These are phyloP conservation scores for Kodamaea alishanica DNA, from an alignment of 1,139 yeast genomes.

Conservation along the genomic window DNA sequence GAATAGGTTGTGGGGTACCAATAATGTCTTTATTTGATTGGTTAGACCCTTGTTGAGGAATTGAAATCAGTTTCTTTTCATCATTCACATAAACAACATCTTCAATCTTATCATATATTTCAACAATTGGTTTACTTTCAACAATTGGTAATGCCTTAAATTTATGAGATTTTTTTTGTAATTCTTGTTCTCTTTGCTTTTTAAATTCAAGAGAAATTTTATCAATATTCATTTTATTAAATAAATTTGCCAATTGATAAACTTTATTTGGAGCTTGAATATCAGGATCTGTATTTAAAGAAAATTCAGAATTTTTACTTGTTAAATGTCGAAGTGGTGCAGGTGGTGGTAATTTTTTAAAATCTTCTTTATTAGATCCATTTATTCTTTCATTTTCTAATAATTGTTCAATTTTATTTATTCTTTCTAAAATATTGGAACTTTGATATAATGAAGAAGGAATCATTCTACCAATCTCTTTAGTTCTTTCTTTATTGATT, in stretches of 20 bases:
- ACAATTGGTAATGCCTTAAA: constrained; percentile 75
- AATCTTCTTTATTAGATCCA: constrained; percentile 9
- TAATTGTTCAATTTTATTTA: constrained; percentile 27
- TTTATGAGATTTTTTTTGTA: constrained; percentile 56
- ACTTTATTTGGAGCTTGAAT: constrained; percentile 37
- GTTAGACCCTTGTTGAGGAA: constrained; percentile 20
- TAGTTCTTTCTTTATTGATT: constrained; percentile 13
- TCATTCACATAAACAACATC: constrained; percentile 67
- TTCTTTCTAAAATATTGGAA: constrained; percentile 23
- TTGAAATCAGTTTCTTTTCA: constrained; percentile 9
- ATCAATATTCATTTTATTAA: constrained; percentile 76
- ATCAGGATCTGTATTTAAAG: constrained; percentile 6
- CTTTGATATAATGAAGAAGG: constrained; percentile 23
- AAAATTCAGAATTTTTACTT: constrained; percentile 11
- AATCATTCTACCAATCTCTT: constrained; percentile 22
- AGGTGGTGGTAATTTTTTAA: constrained; percentile 15
- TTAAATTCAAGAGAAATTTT: constrained; percentile 83
- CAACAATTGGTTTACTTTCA: constrained; percentile 83
- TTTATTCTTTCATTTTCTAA: constrained; percentile 17
- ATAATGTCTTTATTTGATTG: constrained; percentile 1
- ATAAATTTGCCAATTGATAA: constrained; percentile 60
- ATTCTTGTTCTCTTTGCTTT: constrained; percentile 77
- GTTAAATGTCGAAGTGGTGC: constrained; percentile 15
- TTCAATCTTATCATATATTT: constrained; percentile 81
- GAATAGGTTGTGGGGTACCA: neutral